phyloP scores from a whole-genome alignment of 148 eudicot species.

The Silene uniflora region DNA sequence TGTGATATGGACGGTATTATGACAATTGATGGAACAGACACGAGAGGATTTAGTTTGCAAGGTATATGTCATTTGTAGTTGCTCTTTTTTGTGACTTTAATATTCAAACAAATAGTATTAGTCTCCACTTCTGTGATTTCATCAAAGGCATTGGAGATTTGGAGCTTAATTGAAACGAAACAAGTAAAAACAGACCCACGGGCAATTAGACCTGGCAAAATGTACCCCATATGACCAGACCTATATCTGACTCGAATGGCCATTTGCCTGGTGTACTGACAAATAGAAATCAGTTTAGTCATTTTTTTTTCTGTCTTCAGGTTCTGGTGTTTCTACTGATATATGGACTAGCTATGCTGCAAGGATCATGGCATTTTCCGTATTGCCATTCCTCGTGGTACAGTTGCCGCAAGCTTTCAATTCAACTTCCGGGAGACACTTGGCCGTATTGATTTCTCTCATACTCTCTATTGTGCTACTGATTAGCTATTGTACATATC shows the following conservation, averaged over 20 bases:
- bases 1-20: conserved; percentile 50
- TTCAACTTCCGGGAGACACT: conserved; percentile 56
- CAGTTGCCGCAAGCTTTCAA: conserved; percentile 64
- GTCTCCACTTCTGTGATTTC: not conserved
- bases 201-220: not conserved
- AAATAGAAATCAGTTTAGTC: not conserved
- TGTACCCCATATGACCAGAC: not conserved
- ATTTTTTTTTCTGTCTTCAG: conserved; percentile 28
- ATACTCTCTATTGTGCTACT: conserved; percentile 49
- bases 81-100: not conserved
- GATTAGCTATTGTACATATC: conserved; percentile 67
- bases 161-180: not conserved
- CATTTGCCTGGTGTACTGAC: not conserved
- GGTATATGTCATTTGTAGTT: conserved; percentile 32
- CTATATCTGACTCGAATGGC: not conserved
- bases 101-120: not conserved
- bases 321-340: conserved; percentile 78
- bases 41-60: conserved; percentile 53
- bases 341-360: conserved; percentile 91
- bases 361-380: conserved; percentile 71
- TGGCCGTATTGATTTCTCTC: conserved; percentile 55
- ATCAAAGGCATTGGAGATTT: not conserved
- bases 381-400: conserved; percentile 68
- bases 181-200: not conserved
- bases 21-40: conserved; percentile 56